Evolutionary conservation across 208 protist species (phyloP).

Genomic region (Vickermania ingenoplastis): DNA sequence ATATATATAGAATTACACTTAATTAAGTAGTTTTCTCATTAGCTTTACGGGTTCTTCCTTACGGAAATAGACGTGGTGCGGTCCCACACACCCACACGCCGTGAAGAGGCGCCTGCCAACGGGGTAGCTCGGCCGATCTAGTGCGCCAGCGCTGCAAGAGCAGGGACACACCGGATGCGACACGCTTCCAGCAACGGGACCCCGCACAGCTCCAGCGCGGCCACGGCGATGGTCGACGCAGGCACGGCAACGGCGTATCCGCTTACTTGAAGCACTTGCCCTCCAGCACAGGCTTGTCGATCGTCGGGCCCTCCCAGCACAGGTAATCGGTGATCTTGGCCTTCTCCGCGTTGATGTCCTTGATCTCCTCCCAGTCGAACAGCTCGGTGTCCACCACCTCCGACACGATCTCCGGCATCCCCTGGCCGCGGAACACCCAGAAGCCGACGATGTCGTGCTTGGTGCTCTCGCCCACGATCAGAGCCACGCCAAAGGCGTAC

Average conservation of each 20-base stretch:
- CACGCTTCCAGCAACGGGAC: too few relatives aligned
- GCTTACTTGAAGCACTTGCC: constrained; percentile 69
- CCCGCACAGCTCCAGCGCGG: too few relatives aligned
- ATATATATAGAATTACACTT: too few relatives aligned
- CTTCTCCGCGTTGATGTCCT: constrained; percentile 50
- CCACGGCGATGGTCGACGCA: too few relatives aligned
- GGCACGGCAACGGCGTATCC: neutral
- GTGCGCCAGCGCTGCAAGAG: too few relatives aligned
- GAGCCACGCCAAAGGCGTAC: constrained; percentile 71
- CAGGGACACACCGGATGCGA: too few relatives aligned
- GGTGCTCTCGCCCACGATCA: constrained; percentile 68
- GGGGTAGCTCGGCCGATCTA: too few relatives aligned
- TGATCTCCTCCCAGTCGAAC: constrained; percentile 66
- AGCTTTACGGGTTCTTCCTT: too few relatives aligned
- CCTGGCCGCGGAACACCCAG: constrained; percentile 76
- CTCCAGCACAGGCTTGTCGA: constrained; percentile 63
- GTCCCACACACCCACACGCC: too few relatives aligned
- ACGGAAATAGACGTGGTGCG: too few relatives aligned
- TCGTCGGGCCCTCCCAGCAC: constrained; percentile 75
- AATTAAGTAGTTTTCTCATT: too few relatives aligned
- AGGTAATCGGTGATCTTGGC: constrained; percentile 73
- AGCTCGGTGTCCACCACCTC: constrained; percentile 74
- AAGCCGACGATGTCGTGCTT: constrained; percentile 62
- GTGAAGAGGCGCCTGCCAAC: too few relatives aligned
- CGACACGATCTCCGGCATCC: constrained; percentile 69